Evolutionary conservation across 2,329 filamentous ascomycete species (phyloP).

Genomic region (Fusarium poae): DNA sequence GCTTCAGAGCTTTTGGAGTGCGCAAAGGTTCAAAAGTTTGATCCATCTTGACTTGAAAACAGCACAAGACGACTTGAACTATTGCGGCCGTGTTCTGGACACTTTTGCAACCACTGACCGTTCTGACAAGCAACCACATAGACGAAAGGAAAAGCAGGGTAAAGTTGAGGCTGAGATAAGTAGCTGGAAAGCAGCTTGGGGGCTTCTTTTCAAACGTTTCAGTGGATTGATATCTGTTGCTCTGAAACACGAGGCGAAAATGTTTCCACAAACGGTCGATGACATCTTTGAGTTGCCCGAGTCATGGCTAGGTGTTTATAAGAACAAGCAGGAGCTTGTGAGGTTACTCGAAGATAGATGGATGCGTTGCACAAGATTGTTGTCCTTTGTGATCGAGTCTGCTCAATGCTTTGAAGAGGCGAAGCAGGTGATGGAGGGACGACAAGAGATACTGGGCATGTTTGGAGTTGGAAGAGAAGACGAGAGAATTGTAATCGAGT

Average conservation of each 20-base stretch:
- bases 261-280: background rate
- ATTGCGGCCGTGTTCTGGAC: background rate
- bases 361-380: background rate
- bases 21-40: background rate
- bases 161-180: constrained; percentile 8
- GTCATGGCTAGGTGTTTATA: constrained; percentile 1
- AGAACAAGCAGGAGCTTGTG: background rate
- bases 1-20: constrained; percentile 10
- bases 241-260: background rate
- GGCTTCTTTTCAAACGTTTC: constrained; percentile 12
- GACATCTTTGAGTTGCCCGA: constrained; percentile 20
- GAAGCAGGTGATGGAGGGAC: background rate
- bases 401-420: background rate
- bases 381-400: background rate
- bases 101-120: background rate
- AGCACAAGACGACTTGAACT: background rate
- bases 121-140: background rate
- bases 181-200: constrained; percentile 4
- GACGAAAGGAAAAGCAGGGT: background rate
- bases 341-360: background rate
- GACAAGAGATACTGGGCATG: constrained; percentile 7
- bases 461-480: constrained; percentile 16
- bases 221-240: background rate
- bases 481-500: constrained; percentile 19
- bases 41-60: background rate